Percentiles rank a stretch among this genome's conserved stretches.
phyloP scores from a whole-genome alignment of 352 stramenopile species.

The Pythium rhizo-oryzae region DNA sequence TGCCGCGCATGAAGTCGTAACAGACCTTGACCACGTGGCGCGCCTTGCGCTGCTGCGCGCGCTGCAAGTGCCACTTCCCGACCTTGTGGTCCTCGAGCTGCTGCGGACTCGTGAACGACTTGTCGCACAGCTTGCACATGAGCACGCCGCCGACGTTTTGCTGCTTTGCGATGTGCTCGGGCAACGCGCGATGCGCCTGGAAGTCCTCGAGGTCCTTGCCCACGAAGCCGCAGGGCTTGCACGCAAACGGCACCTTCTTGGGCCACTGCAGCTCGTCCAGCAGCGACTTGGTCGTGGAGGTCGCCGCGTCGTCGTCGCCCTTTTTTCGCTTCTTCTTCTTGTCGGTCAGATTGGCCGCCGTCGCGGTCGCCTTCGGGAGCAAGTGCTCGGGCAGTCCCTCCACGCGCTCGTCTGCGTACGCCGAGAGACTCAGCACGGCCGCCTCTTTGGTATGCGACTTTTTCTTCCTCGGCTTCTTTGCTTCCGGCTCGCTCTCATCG shows the following conservation, averaged over 20 bases:
- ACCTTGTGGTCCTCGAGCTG: constrained; percentile 77
- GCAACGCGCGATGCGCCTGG: constrained; percentile 52
- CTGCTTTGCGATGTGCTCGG: constrained; percentile 44
- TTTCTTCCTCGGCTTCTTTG: constrained; percentile 14
- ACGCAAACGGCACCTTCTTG: constrained; percentile 83
- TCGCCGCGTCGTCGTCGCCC: constrained; percentile 30
- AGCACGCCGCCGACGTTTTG: constrained; percentile 38
- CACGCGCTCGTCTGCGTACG: constrained; percentile 64
- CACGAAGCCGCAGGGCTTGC: constrained; percentile 79
- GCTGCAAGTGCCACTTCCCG: constrained; percentile 86
- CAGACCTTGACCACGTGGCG: constrained; percentile 73
- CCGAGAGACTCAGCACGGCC: constrained; percentile 67
- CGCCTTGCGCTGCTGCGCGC: constrained; percentile 63
- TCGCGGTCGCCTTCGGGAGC: constrained; percentile 43
- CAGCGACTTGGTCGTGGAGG: constrained; percentile 31
- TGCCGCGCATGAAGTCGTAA: constrained; percentile 84
- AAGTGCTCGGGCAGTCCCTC: constrained; percentile 59
- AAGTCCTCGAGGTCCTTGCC: constrained; percentile 74
- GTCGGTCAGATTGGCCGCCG: constrained; percentile 21
- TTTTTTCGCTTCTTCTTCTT: constrained; percentile 53
- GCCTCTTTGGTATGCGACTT: background rate
- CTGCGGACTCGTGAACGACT: constrained; percentile 75
- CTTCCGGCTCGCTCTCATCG: background rate
- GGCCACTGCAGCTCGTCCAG: constrained; percentile 56
- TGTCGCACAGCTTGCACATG: constrained; percentile 67